Evolutionary conservation across 140 eudicot genomes (phyloP).

Genomic region (Erigeron philadelphicus): DNA sequence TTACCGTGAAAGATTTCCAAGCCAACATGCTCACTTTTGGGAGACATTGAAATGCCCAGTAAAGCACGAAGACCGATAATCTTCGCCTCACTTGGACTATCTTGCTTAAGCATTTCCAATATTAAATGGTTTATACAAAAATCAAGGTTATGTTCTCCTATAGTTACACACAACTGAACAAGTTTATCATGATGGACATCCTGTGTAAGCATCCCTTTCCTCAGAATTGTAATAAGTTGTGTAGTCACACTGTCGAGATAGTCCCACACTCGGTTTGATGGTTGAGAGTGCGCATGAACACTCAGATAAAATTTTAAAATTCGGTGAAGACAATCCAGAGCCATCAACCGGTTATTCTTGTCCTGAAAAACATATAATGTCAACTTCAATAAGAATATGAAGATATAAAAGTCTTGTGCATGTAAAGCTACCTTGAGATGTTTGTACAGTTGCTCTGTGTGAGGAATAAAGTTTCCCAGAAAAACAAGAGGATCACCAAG

Average conservation of each 20-base stretch:
- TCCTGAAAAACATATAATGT: slow-evolving; percentile 47
- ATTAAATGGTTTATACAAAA: slow-evolving; percentile 83
- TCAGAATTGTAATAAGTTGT: slow-evolving; percentile 66
- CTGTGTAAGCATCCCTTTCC: slow-evolving; percentile 87
- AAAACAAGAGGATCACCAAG: slow-evolving; percentile 81
- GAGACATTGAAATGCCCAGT: slow-evolving; percentile 72
- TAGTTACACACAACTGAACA: slow-evolving; percentile 75
- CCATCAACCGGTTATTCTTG: slow-evolving; percentile 87
- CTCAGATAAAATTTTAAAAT: slow-evolving; percentile 67
- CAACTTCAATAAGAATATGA: slow-evolving; percentile 1
- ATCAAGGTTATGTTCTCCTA: slow-evolving; percentile 82
- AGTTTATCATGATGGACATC: slow-evolving; percentile 89
- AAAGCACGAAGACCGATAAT: slow-evolving; percentile 83
- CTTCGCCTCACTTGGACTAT: slow-evolving; percentile 82
- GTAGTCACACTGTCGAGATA: slow-evolving; percentile 93
- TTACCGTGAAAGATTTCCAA: slow-evolving; percentile 82
- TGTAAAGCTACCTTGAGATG: slow-evolving; percentile 63
- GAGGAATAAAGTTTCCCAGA: slow-evolving; percentile 65
- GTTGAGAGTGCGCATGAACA: slow-evolving; percentile 74
- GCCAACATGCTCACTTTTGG: slow-evolving; percentile 67
- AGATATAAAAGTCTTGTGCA: background rate
- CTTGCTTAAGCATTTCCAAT: slow-evolving; percentile 86
- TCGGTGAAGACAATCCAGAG: slow-evolving; percentile 83
- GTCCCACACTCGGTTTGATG: slow-evolving; percentile 89
- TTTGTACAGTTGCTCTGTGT: slow-evolving; percentile 86